phyloP scores from a whole-genome alignment of 2,329 filamentous ascomycete genomes.

The Neopestalotiopsis sp. region DNA sequence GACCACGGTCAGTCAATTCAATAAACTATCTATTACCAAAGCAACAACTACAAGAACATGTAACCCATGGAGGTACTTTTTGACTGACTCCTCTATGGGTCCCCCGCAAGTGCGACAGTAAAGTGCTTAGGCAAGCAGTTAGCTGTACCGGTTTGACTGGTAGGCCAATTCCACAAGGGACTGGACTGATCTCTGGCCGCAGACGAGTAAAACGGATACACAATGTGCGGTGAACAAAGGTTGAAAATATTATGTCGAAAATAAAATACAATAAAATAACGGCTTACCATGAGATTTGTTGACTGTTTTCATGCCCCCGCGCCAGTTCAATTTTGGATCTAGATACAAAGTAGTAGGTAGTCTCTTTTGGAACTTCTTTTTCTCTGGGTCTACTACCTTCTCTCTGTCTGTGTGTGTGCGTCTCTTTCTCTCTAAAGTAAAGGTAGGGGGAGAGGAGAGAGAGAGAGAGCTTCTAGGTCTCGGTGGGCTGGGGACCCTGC shows the following conservation, averaged over 20 bases:
- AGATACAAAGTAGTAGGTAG: constrained; percentile 13
- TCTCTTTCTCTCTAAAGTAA: too few species aligned
- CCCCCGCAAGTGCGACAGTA: not conserved
- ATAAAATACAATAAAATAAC: not conserved
- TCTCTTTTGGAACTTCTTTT: constrained; percentile 22
- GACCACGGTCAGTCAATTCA: too few species aligned
- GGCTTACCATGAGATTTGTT: too few species aligned
- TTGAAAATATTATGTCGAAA: constrained; percentile 39
- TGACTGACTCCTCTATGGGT: not conserved
- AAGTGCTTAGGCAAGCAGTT: not conserved
- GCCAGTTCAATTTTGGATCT: too few species aligned
- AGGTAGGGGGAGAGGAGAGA: not conserved
- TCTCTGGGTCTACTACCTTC: constrained; percentile 18
- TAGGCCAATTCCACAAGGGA: not conserved
- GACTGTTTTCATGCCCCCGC: too few species aligned
- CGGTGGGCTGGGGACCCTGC: constrained; percentile 10
- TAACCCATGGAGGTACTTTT: not conserved
- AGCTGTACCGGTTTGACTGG: not conserved
- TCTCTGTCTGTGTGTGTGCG: too few species aligned
- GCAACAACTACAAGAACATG: not conserved
- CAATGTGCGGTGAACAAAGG: constrained; percentile 32
- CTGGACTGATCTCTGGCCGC: not conserved
- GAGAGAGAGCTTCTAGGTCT: not conserved
- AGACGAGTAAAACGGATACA: constrained; percentile 13
- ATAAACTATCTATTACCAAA: too few species aligned